Base-by-base conservation (phyloP, 1,284 basidiomycete species). In the Microbotryum intermedium region DNA sequence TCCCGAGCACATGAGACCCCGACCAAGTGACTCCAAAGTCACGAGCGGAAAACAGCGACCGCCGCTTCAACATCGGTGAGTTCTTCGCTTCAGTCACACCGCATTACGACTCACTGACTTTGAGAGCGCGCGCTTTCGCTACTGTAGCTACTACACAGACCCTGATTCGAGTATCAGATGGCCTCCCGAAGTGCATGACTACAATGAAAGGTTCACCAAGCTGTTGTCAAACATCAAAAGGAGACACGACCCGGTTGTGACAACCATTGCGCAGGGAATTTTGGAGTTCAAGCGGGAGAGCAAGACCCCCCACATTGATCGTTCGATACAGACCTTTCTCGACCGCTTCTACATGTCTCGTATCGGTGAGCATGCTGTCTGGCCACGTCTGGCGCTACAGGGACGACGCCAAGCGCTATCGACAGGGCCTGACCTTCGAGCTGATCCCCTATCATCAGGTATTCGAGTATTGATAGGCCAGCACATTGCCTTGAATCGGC, bases 321-420 rank as follows among this genome's bases (percentile, higher is more conserved):
- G 87, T 34, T 90, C 93, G 69, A 88, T 98, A 55, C 63, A 61
- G 55, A 84, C 86, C 26, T 98, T 94, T 87, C 78, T 98, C 69
- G 95, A 98, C 76, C 81, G 95, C 57, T 98, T 98, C 77, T 97
- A 98, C 75, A 85, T 99, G 82, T 90, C 86, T 28, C 86, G 95
- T 54, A 99, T 99, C 64, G 95, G 65, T 67, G 11, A 11, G 56
- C 29, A 10, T 9, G n/a, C n/a, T 42, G 16, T 8, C 26, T 6
- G 9, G 2, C 9, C 16, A 11, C 20, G 16, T 44, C 6, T 25
- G 18, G 4, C 11, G 34, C 34, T 39, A 16, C 34, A 5, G 34
- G 34, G 34, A 39, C 5, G 9, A 39, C 18, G 11, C 11, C 10
- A 39, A 39, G 34, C 34, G 34, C 34, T 25, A 28, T n/a, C n/a